Evolutionary conservation across 1,284 basidiomycete species (phyloP).

Genomic region (Microbotryomycetes sp.): DNA sequence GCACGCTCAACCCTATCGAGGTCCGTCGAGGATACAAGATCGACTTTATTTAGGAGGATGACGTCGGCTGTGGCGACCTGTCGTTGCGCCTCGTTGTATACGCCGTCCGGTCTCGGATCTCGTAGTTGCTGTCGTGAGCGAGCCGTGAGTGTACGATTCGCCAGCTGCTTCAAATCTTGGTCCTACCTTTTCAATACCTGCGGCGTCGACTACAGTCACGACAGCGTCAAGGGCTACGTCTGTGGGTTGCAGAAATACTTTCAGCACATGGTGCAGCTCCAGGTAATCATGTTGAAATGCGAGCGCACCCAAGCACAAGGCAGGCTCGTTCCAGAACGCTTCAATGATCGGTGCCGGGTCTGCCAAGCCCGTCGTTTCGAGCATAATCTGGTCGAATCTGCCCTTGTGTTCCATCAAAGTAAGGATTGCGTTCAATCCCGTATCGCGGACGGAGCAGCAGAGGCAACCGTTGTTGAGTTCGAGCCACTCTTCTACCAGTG

Average conservation of each 20-base stretch:
- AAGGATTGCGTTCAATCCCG: slow-evolving; percentile 82
- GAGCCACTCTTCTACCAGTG: slow-evolving; percentile 66
- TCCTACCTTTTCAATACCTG: slow-evolving; percentile 24
- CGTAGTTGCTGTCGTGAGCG: slow-evolving; percentile 62
- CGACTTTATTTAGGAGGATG: slow-evolving; percentile 80
- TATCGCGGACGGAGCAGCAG: slow-evolving; percentile 89
- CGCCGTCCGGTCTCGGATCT: slow-evolving; percentile 59
- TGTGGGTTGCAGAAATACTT: slow-evolving; percentile 31
- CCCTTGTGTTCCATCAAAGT: slow-evolving; percentile 52
- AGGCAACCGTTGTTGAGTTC: slow-evolving; percentile 88
- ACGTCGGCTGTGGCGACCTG: slow-evolving; percentile 86
- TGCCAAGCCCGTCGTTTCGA: slow-evolving; percentile 88
- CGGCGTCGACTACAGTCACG: slow-evolving; percentile 78
- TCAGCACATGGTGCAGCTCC: slow-evolving; percentile 39
- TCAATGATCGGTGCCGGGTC: slow-evolving; percentile 60
- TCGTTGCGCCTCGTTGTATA: slow-evolving; percentile 54
- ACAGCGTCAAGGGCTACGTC: slow-evolving; percentile 80
- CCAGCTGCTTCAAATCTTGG: too few relatives aligned
- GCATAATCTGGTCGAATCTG: slow-evolving; percentile 81
- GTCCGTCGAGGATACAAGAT: slow-evolving; percentile 52
- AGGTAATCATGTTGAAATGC: slow-evolving; percentile 62
- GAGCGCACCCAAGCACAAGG: slow-evolving; percentile 16
- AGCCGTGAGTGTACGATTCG: too few relatives aligned
- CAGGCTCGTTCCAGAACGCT: slow-evolving; percentile 31
- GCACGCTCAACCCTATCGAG: slow-evolving; percentile 49